Conservation (phyloP, 164 flowering plant genomes). For the Stephania japonica region DNA sequence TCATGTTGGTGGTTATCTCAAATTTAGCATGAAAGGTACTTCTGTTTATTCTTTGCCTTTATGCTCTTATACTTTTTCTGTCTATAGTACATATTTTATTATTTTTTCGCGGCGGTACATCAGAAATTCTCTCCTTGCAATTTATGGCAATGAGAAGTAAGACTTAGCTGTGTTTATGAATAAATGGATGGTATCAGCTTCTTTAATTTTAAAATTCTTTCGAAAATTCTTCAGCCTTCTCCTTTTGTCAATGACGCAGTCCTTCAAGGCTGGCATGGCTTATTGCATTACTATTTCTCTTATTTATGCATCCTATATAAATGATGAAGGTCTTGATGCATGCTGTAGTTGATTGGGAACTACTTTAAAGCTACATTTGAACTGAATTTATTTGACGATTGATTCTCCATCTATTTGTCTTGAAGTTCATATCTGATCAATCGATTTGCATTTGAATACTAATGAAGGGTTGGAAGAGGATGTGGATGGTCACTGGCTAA, state of each 20-base stretch:
- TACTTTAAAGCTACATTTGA: neutral
- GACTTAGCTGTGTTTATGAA: neutral
- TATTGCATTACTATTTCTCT: neutral
- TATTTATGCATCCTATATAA: neutral
- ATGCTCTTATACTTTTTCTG: neutral
- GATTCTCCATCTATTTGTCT: neutral
- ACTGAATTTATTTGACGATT: neutral
- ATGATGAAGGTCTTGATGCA: neutral
- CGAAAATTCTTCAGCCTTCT: neutral
- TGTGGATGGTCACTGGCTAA: slow-evolving; percentile 55
- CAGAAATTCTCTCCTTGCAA: neutral
- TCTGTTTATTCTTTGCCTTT: neutral
- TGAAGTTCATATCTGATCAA: neutral
- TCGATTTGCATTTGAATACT: neutral
- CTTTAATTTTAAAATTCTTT: neutral
- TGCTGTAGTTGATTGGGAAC: neutral
- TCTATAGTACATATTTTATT: neutral
- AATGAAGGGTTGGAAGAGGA: slow-evolving; percentile 35
- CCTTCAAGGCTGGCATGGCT: neutral
- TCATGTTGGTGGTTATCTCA: slow-evolving; percentile 40
- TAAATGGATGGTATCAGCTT: neutral
- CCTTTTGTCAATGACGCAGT: neutral
- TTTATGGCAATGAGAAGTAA: neutral
- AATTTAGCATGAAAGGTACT: slow-evolving; percentile 65
- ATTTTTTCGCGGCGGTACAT: neutral